phyloP scores from a whole-genome alignment of 2,329 filamentous ascomycete species.

The Colletotrichum magnum region DNA sequence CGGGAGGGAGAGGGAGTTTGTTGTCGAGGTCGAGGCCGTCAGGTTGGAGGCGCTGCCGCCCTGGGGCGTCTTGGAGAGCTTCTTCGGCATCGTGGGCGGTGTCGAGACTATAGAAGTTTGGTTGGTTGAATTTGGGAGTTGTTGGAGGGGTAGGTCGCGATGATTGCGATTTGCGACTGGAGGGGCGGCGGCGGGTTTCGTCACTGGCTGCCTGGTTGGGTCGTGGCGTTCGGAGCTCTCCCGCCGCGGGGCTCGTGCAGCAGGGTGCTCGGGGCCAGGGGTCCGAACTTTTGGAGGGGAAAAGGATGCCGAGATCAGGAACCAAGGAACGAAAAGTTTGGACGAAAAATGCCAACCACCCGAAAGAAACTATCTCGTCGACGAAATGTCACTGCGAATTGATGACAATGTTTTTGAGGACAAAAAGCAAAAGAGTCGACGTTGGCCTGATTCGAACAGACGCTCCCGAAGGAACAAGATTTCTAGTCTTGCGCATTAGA shows the following conservation, averaged over 20 bases:
- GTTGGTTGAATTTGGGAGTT: not conserved
- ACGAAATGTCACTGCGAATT: too few species aligned
- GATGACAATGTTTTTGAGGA: not conserved
- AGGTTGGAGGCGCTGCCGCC: slow-evolving; percentile 44
- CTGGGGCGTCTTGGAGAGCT: slow-evolving; percentile 47
- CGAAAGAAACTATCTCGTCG: too few species aligned
- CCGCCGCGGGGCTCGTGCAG: not conserved
- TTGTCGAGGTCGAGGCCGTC: slow-evolving; percentile 43
- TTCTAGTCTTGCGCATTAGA: slow-evolving; percentile 42
- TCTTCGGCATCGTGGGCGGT: slow-evolving; percentile 48
- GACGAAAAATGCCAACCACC: not conserved
- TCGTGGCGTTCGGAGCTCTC: not conserved
- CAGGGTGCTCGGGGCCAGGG: slow-evolving; percentile 1
- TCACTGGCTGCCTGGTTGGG: slow-evolving; percentile 4
- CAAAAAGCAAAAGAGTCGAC: slow-evolving; percentile 19
- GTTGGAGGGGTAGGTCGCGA: slow-evolving; percentile 18
- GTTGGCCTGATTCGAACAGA: slow-evolving; percentile 42
- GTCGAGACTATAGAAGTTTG: not conserved
- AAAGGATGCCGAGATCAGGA: not conserved
- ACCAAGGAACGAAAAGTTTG: not conserved
- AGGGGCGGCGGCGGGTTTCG: slow-evolving; percentile 16
- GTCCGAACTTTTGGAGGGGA: not conserved
- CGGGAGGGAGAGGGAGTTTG: slow-evolving; percentile 50
- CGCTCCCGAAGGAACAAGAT: slow-evolving; percentile 41
- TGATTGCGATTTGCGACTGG: slow-evolving; percentile 8